Evolutionary conservation across 805 yeast genomes (phyloP).

Genomic region (Candida qinlingensis): DNA sequence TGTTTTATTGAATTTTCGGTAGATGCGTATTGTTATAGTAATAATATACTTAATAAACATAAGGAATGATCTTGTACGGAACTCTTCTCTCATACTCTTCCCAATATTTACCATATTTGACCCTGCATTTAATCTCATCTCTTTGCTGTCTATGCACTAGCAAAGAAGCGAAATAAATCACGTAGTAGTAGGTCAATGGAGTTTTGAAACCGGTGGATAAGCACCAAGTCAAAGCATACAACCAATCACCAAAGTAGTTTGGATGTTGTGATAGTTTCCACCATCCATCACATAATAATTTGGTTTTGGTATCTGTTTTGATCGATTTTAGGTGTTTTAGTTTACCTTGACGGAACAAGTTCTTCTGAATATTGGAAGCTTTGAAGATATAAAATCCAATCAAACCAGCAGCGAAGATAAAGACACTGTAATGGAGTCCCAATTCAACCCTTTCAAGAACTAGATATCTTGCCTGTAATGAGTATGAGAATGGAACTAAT

Average conservation of each 20-base stretch:
- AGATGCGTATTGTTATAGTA: no score
- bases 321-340: conserved; percentile 65
- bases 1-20: no score
- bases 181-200: conserved; percentile 83
- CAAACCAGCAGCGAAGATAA: conserved; percentile 44
- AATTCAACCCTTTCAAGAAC: conserved; percentile 56
- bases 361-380: conserved; percentile 78
- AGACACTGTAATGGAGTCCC: conserved; percentile 32
- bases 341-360: conserved; percentile 75
- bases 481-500: conserved; percentile 87
- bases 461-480: conserved; percentile 79
- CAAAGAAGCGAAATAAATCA: conserved; percentile 73
- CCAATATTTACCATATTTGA: conserved; percentile 87
- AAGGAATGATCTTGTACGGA: conserved; percentile 89
- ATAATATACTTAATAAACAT: conserved; percentile 47
- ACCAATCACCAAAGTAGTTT: conserved; percentile 94
- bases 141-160: conserved; percentile 84
- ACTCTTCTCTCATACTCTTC: conserved; percentile 71
- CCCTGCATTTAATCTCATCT: conserved; percentile 87
- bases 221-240: conserved; percentile 89
- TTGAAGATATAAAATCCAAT: conserved; percentile 81
- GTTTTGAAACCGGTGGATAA: conserved; percentile 80
- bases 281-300: conserved; percentile 87
- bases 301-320: conserved; percentile 70
- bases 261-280: conserved; percentile 92